Conservation (phyloP, 202 grass and related monocot genomes). For the Saccharum hybrid region DNA sequence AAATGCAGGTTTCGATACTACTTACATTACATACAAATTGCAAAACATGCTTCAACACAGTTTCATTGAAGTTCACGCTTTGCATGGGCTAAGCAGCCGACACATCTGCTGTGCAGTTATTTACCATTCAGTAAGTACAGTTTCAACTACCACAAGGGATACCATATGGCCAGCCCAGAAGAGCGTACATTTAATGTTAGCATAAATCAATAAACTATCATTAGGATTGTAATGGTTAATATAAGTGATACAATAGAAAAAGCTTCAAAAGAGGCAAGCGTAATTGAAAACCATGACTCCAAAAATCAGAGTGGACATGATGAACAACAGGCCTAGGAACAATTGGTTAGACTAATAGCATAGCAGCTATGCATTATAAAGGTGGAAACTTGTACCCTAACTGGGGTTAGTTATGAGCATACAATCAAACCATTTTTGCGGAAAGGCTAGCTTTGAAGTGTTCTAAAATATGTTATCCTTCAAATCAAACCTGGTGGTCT, state of each 20-base stretch:
- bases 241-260: background rate
- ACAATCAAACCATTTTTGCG: too few species aligned
- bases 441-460: background rate
- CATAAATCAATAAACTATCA: background rate
- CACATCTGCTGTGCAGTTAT: background rate
- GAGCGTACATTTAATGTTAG: background rate
- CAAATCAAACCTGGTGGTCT: background rate
- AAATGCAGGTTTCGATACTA: background rate
- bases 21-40: background rate
- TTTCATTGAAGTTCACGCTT: background rate
- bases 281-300: background rate
- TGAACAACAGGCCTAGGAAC: background rate
- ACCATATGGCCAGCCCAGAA: background rate
- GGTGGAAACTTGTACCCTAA: background rate
- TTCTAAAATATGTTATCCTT: background rate
- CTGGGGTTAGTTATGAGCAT: too few species aligned
- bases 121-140: background rate
- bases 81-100: background rate
- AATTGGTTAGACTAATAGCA: constrained; percentile 4
- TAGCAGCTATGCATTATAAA: background rate
- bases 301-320: background rate
- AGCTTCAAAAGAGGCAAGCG: background rate
- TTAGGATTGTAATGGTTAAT: background rate
- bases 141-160: background rate
- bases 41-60: constrained; percentile 4